Evolutionary conservation across 2,329 filamentous ascomycete genomes (phyloP), one percentile per base, ranked within the genome.

Genomic region (Cephalotrichum gorgonifer): DNA sequence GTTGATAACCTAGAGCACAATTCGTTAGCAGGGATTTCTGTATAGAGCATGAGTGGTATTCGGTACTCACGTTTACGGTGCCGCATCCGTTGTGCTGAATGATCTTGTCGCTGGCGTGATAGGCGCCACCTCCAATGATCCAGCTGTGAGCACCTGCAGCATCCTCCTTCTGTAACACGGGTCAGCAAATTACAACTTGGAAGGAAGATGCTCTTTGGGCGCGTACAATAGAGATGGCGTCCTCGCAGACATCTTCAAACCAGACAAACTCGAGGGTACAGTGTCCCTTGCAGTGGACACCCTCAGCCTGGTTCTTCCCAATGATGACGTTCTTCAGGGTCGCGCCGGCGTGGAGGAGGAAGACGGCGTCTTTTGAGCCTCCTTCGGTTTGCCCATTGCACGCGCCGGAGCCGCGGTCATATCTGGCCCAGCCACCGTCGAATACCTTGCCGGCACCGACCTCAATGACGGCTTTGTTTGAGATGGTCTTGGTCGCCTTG

Each of bases 201-300:
- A 12, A 17, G 12, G 4, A n/a, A 4, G 3, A 26, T 6, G 41
- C 8, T 14, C 23, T 25, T 25, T 31, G 8, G 8, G 7, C 12
- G 30, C 43, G 17, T 30, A 44, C 43, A 17, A 73, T 35, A 60
- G 61, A 31, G 52, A 71, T 68, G 28, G 68, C 69, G 33, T 73
- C 68, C 53, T 73, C 70, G 41, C 70, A 73, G 38, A 73, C 69
- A 27, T 69, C 66, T 43, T 69, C 65, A 55, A 72, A 76, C 66
- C 70, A 73, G 45, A 75, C 71, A 27, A 66, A 68, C 54, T 64
- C 62, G 3, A 73, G 50, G 2, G 61, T 70, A 58, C 47, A 73
- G 3, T 61, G 52, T 12, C 70, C 70, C 39, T 64, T 58, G 54
- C 70, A 74, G 60, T 74, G 69, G 6, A 73, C 63, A 33, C 71